Conservation (phyloP, 208 protist species). For the Leishmania martiniquensis region DNA sequence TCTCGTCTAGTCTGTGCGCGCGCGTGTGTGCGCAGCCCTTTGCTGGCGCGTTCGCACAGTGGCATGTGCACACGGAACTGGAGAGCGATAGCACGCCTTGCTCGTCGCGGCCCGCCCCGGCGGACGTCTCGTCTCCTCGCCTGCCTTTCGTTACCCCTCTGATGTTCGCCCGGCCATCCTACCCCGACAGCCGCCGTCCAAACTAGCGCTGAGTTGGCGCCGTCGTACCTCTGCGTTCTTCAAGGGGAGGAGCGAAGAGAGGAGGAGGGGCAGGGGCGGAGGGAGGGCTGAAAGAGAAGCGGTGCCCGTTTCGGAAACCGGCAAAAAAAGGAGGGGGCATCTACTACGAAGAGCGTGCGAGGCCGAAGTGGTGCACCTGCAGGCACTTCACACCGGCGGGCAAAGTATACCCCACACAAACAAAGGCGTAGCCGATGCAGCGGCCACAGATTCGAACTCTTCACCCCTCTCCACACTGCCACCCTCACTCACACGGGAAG, state of each 20-base stretch:
- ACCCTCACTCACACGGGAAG: too few relatives aligned
- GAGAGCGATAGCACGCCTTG: neutral
- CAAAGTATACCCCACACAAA: neutral
- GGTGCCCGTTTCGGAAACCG: too few relatives aligned
- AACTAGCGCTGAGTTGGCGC: too few relatives aligned
- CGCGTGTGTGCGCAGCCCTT: neutral
- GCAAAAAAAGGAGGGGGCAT: neutral
- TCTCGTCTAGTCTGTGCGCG: too few relatives aligned
- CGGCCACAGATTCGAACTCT: too few relatives aligned
- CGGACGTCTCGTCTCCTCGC: neutral
- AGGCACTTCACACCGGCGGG: neutral
- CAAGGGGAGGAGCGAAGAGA: neutral
- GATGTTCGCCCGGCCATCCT: neutral
- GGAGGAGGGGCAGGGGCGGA: neutral
- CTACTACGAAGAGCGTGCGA: neutral
- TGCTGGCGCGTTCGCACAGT: neutral
- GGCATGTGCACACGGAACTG: neutral
- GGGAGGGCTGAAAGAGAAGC: neutral
- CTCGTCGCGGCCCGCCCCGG: neutral
- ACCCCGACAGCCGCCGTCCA: neutral
- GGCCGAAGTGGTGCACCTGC: neutral
- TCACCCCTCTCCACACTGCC: too few relatives aligned
- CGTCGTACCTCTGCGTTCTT: too few relatives aligned
- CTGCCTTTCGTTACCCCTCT: neutral
- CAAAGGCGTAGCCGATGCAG: too few relatives aligned